These are phyloP conservation scores for Pyracantha coccinea DNA, from an alignment of 331 rosid genomes.

Conservation along the genomic window DNA sequence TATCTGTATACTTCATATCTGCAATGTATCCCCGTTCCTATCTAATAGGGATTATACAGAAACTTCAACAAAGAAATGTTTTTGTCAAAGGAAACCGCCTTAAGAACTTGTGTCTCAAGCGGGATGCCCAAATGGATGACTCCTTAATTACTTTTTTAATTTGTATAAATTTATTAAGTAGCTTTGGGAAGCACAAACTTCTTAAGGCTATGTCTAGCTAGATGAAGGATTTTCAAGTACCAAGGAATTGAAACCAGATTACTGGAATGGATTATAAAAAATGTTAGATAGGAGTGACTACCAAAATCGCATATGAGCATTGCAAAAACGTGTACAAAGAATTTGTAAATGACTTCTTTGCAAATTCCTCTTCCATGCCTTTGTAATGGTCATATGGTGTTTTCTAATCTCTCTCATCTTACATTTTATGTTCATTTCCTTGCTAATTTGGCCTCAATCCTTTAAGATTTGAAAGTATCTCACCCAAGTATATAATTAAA, in stretches of 20 bases:
- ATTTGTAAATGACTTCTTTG: neutral
- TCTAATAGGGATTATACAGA: neutral
- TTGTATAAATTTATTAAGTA: neutral
- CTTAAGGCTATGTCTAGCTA: neutral
- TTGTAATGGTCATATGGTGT: neutral
- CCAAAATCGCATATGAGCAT: neutral
- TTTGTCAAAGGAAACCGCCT: neutral
- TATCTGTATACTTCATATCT: neutral
- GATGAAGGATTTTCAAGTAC: neutral
- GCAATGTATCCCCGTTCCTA: neutral
- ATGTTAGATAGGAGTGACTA: neutral
- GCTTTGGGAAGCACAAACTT: neutral
- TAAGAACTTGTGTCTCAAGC: neutral
- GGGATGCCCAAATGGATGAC: neutral
- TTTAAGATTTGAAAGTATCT: neutral
- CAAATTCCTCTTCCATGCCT: neutral
- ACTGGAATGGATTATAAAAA: neutral
- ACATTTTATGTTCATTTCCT: neutral
- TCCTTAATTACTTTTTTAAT: neutral
- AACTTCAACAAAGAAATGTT: neutral
- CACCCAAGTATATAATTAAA: neutral
- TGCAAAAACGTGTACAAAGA: too few species aligned
- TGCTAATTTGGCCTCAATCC: neutral
- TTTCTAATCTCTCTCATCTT: neutral
- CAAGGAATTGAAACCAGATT: neutral